phyloP scores from a whole-genome alignment of 371 early-diverging fungal genomes.

The Zychaea mexicana region DNA sequence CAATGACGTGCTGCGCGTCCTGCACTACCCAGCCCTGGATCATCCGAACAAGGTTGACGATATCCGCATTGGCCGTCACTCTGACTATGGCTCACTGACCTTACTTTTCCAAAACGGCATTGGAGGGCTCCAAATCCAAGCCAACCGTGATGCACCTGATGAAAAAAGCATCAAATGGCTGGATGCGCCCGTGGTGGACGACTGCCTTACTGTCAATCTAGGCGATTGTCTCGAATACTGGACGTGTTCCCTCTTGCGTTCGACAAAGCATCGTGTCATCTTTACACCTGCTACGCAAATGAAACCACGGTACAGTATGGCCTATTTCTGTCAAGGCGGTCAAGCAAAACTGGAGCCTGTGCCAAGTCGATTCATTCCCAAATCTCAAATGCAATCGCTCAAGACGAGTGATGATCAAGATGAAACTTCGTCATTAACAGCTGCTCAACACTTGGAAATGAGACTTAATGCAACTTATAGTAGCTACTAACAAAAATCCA shows the following conservation, averaged over 20 bases:
- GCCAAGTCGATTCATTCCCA: slow-evolving; percentile 13
- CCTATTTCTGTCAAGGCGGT: slow-evolving; percentile 57
- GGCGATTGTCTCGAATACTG: slow-evolving; percentile 69
- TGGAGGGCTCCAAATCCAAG: slow-evolving; percentile 62
- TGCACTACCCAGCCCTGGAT: slow-evolving; percentile 50
- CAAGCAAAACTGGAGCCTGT: slow-evolving; percentile 16
- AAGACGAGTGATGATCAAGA: neutral
- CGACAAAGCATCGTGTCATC: slow-evolving; percentile 67
- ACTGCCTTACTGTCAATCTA: slow-evolving; percentile 60
- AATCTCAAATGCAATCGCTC: neutral
- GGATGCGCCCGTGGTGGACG: slow-evolving; percentile 54
- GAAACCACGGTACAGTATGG: slow-evolving; percentile 59
- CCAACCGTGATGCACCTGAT: slow-evolving; percentile 19
- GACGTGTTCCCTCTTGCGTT: slow-evolving; percentile 61
- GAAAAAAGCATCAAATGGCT: slow-evolving; percentile 38
- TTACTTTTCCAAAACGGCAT: slow-evolving; percentile 63
- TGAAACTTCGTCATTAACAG: slow-evolving; percentile 11
- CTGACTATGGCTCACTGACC: slow-evolving; percentile 68
- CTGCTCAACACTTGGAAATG: slow-evolving; percentile 18
- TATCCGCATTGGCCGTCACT: slow-evolving; percentile 55
- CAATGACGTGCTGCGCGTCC: slow-evolving; percentile 48
- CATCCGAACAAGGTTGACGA: slow-evolving; percentile 18
- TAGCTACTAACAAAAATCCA: slow-evolving; percentile 2
- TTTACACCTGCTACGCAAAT: slow-evolving; percentile 42
- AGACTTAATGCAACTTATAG: slow-evolving; percentile 17